Evolutionary conservation across 2,329 filamentous ascomycete genomes (phyloP).

Genomic region (Didymellaceae sp.): DNA sequence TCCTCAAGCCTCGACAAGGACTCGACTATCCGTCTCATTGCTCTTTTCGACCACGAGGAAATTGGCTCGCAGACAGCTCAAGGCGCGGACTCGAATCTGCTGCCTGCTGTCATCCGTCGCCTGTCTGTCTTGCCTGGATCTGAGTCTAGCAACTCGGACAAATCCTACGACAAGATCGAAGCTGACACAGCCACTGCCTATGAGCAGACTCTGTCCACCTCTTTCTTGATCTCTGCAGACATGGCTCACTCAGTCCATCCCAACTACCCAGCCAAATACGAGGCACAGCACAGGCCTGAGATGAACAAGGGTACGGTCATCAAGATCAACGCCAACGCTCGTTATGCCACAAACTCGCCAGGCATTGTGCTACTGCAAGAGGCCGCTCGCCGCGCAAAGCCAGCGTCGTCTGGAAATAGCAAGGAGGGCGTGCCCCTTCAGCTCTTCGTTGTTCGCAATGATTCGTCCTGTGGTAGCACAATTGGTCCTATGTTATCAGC

Average conservation of each 20-base stretch:
- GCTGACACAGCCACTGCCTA: conserved; percentile 76
- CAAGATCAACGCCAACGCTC: conserved; percentile 97
- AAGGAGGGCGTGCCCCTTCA: conserved; percentile 82
- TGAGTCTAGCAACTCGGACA: conserved; percentile 62
- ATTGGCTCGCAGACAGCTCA: conserved; percentile 93
- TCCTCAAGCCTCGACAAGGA: conserved; percentile 74
- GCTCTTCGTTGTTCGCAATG: conserved; percentile 94
- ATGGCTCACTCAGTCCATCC: conserved; percentile 98
- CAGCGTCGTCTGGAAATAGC: conserved; percentile 51
- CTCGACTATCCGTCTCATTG: conserved; percentile 83
- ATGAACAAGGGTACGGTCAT: conserved; percentile 98
- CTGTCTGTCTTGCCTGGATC: conserved; percentile 78
- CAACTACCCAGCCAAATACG: conserved; percentile 92
- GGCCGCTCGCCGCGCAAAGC: conserved; percentile 69
- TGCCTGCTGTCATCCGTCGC: conserved; percentile 85
- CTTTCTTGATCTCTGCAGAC: conserved; percentile 93
- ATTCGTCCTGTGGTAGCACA: conserved; percentile 91
- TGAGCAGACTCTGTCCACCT: conserved; percentile 89
- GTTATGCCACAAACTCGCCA: conserved; percentile 95
- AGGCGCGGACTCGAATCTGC: conserved; percentile 88
- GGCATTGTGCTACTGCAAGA: conserved; percentile 94
- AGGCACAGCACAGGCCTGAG: conserved; percentile 85
- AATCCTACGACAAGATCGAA: conserved; percentile 68
- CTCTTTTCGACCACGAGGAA: conserved; percentile 97
- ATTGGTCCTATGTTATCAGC: conserved; percentile 97